A percentile compares a stretch with the other conserved stretches of the same genome.
Conservation (phyloP, 2,329 filamentous ascomycete genomes). For the Zalaria obscura region DNA sequence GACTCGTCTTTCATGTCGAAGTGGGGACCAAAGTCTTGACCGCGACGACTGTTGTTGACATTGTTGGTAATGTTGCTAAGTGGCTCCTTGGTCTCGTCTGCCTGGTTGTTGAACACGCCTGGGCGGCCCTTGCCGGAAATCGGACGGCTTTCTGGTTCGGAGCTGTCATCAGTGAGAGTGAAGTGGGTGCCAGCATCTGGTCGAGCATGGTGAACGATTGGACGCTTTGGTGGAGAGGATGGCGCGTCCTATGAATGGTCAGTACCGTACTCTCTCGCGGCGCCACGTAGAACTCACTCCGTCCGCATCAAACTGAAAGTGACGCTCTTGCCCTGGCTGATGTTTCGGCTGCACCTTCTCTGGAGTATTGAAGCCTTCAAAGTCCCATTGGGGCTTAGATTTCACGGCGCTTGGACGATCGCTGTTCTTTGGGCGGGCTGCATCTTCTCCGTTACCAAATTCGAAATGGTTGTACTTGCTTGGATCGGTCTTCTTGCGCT, state of each 20-base stretch:
- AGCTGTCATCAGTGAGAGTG: slow-evolving; percentile 63
- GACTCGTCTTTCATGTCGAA: slow-evolving; percentile 59
- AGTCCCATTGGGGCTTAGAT: slow-evolving; percentile 54
- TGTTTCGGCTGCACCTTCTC: slow-evolving; percentile 55
- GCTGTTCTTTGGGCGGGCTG: slow-evolving; percentile 17
- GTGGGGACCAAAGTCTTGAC: slow-evolving; percentile 64
- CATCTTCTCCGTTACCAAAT: slow-evolving; percentile 50
- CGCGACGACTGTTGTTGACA: slow-evolving; percentile 58
- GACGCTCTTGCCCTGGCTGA: slow-evolving; percentile 55
- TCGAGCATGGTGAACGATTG: slow-evolving; percentile 52
- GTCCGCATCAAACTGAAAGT: slow-evolving; percentile 64
- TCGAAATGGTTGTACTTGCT: slow-evolving; percentile 80
- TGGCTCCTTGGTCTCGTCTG: slow-evolving; percentile 19
- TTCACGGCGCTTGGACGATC: slow-evolving; percentile 14
- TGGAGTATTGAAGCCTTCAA: slow-evolving; percentile 76
- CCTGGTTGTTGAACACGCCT: slow-evolving; percentile 14
- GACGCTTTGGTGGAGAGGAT: slow-evolving; percentile 43
- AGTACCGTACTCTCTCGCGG: slow-evolving; percentile 4
- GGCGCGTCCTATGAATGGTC: slow-evolving; percentile 34
- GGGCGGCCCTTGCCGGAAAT: slow-evolving; percentile 15
- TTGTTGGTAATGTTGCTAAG: slow-evolving; percentile 44
- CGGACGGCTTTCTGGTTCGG: slow-evolving; percentile 30
- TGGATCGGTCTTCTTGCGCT: slow-evolving; percentile 51
- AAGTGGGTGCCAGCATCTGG: slow-evolving; percentile 75
- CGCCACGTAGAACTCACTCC: slow-evolving; percentile 28